These are phyloP conservation scores for Zopfochytrium polystomum DNA, from an alignment of 371 early-diverging fungal species.

Conservation along the genomic window DNA sequence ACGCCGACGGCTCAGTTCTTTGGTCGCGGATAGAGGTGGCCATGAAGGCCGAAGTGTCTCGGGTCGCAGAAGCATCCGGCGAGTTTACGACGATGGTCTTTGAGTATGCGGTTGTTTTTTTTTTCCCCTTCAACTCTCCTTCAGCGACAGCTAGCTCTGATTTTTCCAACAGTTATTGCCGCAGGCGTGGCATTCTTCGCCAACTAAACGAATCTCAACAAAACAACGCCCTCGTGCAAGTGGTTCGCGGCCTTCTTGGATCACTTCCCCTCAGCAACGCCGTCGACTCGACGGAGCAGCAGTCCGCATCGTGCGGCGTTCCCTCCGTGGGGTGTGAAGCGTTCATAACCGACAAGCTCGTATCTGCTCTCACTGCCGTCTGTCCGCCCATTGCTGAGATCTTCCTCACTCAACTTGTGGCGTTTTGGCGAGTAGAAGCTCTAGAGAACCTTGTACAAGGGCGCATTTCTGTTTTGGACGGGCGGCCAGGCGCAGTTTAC, in stretches of 20 bases:
- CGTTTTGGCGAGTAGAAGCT: background rate
- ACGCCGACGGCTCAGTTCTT: background rate
- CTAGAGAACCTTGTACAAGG: background rate
- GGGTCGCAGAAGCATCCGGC: background rate
- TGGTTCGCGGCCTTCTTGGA: background rate
- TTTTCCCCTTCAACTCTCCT: background rate
- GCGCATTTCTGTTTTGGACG: background rate
- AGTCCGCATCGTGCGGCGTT: background rate
- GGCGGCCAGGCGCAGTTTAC: background rate
- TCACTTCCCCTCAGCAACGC: background rate
- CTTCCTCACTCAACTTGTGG: too few relatives aligned
- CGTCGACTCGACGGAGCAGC: background rate
- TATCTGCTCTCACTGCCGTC: background rate
- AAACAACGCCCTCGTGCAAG: background rate
- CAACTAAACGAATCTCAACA: background rate
- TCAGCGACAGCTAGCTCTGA: background rate
- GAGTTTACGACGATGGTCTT: too few relatives aligned
- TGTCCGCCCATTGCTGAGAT: too few relatives aligned
- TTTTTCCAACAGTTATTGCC: background rate
- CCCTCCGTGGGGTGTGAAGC: background rate
- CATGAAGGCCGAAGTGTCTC: background rate
- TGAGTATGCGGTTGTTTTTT: background rate
- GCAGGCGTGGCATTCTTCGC: background rate
- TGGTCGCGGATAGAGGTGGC: background rate
- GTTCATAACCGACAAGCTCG: background rate